A percentile compares a stretch with the other conserved stretches of the same genome.
These are phyloP conservation scores for Asterella californica DNA, from an alignment of 225 moss, liverwort and hornwort species.

Conservation along the genomic window DNA sequence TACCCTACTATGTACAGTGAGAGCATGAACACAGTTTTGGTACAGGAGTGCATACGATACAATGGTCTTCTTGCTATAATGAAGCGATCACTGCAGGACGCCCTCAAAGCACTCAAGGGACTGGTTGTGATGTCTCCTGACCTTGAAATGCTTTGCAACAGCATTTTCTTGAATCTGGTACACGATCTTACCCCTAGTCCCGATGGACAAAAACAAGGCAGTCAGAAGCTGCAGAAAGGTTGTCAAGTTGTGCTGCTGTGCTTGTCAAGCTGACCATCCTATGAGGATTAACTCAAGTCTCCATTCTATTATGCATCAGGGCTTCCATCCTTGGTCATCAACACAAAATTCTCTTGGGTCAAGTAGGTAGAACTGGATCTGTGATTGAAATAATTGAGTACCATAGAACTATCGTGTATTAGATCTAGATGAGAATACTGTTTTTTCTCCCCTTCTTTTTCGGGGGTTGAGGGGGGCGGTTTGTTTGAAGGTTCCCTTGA, in stretches of 20 bases:
- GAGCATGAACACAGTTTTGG: constrained; percentile 83
- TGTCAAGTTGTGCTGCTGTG: too few relatives aligned
- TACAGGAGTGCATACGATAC: constrained; percentile 83
- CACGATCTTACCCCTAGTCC: neutral
- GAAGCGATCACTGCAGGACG: constrained; percentile 66
- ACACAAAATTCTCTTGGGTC: too few relatives aligned
- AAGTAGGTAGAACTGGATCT: too few relatives aligned
- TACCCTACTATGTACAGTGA: constrained; percentile 94
- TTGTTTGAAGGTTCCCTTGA: too few relatives aligned
- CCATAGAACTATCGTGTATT: neutral
- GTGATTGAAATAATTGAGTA: neutral
- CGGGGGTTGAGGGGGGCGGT: too few relatives aligned
- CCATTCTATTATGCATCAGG: too few relatives aligned
- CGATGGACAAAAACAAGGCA: too few relatives aligned
- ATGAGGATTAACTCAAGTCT: too few relatives aligned
- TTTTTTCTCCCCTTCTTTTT: too few relatives aligned
- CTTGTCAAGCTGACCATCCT: too few relatives aligned
- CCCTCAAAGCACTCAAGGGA: constrained; percentile 79
- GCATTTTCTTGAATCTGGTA: constrained; percentile 72
- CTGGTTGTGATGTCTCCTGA: constrained; percentile 89
- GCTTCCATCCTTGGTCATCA: too few relatives aligned
- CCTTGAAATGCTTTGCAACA: constrained; percentile 72
- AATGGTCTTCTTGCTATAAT: constrained; percentile 64
- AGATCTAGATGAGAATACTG: neutral
- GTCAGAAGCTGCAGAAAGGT: too few relatives aligned